phyloP scores from a whole-genome alignment of 2,329 filamentous ascomycete genomes.

The Fusarium sp. region DNA sequence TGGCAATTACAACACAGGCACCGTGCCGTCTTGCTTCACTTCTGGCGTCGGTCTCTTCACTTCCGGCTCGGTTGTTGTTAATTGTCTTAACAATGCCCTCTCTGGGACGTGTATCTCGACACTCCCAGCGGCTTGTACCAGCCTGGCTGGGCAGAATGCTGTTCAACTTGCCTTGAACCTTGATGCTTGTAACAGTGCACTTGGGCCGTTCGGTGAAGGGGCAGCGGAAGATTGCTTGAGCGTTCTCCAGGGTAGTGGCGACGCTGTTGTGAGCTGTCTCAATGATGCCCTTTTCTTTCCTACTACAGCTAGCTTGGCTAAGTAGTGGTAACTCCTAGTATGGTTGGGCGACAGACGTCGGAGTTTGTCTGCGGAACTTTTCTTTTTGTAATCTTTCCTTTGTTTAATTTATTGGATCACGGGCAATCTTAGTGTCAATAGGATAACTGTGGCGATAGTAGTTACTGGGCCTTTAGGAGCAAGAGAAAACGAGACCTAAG shows the following conservation, averaged over 20 bases:
- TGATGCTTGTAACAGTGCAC: not conserved
- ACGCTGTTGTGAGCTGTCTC: not conserved
- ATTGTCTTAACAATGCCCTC: not conserved
- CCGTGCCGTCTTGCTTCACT: not conserved
- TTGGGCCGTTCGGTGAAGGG: not conserved
- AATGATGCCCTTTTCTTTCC: not conserved
- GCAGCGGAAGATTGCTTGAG: accelerated
- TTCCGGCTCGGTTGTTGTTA: not conserved
- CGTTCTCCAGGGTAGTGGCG: not conserved
- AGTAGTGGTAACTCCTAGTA: not conserved
- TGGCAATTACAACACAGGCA: not conserved
- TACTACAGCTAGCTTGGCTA: not conserved
- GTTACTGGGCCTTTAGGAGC: too few relatives aligned
- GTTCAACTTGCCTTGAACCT: not conserved
- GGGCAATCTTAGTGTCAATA: not conserved
- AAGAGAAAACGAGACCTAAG: too few relatives aligned
- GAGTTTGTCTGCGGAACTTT: not conserved
- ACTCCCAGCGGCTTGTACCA: not conserved
- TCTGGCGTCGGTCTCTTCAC: not conserved
- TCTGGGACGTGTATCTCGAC: not conserved
- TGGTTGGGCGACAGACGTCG: not conserved
- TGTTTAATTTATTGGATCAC: not conserved
- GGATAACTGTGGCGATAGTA: not conserved
- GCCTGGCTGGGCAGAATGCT: not conserved
- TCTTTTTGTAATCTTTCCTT: not conserved